A percentile compares a stretch with the other conserved stretches of the same genome.
phyloP scores from a whole-genome alignment of 2,329 filamentous ascomycete genomes.

The Harringtonia lauricola region DNA sequence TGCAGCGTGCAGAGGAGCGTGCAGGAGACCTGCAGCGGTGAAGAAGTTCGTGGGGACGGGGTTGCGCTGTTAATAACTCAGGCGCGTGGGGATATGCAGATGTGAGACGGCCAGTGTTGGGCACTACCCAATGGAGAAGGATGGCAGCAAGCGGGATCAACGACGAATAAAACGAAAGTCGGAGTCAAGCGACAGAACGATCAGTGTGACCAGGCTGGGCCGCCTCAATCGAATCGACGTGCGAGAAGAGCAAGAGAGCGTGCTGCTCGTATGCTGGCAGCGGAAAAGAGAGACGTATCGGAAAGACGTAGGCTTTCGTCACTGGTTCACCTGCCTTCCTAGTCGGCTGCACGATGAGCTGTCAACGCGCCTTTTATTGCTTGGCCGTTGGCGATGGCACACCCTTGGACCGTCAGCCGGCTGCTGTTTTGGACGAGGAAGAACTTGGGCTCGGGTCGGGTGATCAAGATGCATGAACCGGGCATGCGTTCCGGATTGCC shows the following conservation, averaged over 20 bases:
- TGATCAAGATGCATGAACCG: background rate
- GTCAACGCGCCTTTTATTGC: slow-evolving; percentile 4
- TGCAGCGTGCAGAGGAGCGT: background rate
- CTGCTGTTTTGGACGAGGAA: background rate
- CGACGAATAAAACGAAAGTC: background rate
- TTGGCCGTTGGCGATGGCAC: background rate
- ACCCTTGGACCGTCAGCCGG: background rate
- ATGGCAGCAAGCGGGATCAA: no score
- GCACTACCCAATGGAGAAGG: no score
- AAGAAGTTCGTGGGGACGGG: slow-evolving; percentile 2
- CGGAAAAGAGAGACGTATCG: background rate
- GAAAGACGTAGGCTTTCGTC: background rate
- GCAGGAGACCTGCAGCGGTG: slow-evolving; percentile 4
- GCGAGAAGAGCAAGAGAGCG: background rate
- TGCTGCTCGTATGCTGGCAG: background rate
- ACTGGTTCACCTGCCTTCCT: slow-evolving; percentile 2
- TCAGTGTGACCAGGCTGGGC: no score
- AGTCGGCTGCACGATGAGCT: slow-evolving; percentile 13
- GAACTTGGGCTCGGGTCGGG: no score
- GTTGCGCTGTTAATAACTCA: background rate
- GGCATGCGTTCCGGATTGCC: background rate
- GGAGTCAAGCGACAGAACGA: no score
- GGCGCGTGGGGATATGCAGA: slow-evolving; percentile 1
- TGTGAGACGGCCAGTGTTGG: background rate
- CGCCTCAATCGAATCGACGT: no score